phyloP scores from a whole-genome alignment of 805 yeast species.

The Candida fluviatilis region DNA sequence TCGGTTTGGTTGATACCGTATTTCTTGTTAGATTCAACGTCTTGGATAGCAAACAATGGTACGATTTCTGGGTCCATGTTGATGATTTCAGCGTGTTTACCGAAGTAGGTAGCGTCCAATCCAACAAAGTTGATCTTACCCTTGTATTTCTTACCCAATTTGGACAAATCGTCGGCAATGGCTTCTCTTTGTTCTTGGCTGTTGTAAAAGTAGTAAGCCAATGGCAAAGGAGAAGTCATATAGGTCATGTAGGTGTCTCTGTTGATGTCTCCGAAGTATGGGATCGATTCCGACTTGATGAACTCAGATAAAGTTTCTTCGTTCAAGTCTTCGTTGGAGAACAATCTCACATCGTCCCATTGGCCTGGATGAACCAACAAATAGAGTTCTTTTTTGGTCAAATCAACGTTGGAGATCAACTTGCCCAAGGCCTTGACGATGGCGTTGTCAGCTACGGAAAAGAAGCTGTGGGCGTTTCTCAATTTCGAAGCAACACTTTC shows the following conservation, averaged over 20 bases:
- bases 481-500: conserved; percentile 54
- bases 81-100: conserved; percentile 82
- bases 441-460: conserved; percentile 36
- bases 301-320: conserved; percentile 41
- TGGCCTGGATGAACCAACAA: conserved; percentile 46
- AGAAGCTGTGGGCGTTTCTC: conserved; percentile 63
- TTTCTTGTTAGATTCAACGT: conserved; percentile 62
- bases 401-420: conserved; percentile 20
- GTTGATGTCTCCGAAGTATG: conserved; percentile 82
- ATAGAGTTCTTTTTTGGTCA: conserved; percentile 33
- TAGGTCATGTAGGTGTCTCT: conserved; percentile 75
- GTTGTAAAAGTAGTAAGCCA: conserved; percentile 85
- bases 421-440: conserved; percentile 37
- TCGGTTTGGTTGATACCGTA: conserved; percentile 67
- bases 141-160: conserved; percentile 69
- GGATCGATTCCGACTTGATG: conserved; percentile 62
- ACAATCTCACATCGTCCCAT: conserved; percentile 43
- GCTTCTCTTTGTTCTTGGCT: conserved; percentile 60
- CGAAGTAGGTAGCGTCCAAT: conserved; percentile 74
- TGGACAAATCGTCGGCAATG: conserved; percentile 47
- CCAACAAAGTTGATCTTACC: conserved; percentile 86
- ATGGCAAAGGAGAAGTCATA: conserved; percentile 68
- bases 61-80: conserved; percentile 75
- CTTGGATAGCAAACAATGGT: conserved; percentile 89
- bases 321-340: conserved; percentile 31